Percentiles rank a stretch among this genome's conserved stretches.
phyloP scores from a whole-genome alignment of 805 yeast species.

The Saccharomyces eubayanus region DNA sequence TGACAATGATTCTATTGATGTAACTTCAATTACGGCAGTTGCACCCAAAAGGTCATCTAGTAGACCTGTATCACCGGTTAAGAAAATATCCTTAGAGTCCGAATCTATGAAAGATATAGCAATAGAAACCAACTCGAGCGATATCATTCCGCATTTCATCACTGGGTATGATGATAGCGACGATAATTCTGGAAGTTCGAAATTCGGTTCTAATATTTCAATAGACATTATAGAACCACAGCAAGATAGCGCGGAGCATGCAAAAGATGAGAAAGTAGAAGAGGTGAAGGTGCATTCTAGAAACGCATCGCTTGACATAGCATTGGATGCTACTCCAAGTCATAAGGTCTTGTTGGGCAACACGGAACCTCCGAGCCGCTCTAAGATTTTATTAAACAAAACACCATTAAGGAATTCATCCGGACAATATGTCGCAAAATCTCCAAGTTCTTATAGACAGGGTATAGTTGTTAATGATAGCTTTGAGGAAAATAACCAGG shows the following conservation, averaged over 20 bases:
- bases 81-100: not conserved
- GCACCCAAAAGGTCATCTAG: conserved; percentile 18
- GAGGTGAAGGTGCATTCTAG: conserved; percentile 6
- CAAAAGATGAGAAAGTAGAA: not conserved
- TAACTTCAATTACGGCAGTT: not conserved
- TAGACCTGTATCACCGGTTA: conserved; percentile 17
- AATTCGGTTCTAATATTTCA: conserved; percentile 5
- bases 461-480: not conserved
- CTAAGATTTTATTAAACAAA: conserved; percentile 10
- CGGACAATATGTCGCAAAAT: not conserved
- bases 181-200: conserved; percentile 8
- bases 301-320: conserved; percentile 20
- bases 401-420: conserved; percentile 19
- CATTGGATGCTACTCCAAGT: conserved; percentile 15
- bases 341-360: not conserved
- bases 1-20: conserved; percentile 3
- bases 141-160: conserved; percentile 4
- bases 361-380: not conserved
- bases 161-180: not conserved
- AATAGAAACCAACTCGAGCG: conserved; percentile 5
- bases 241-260: not conserved
- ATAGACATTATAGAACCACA: not conserved
- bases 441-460: not conserved
- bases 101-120: not conserved
- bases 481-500: not conserved